Conservation (phyloP, 2,329 filamentous ascomycete genomes). For the Chaetomium sp. region DNA sequence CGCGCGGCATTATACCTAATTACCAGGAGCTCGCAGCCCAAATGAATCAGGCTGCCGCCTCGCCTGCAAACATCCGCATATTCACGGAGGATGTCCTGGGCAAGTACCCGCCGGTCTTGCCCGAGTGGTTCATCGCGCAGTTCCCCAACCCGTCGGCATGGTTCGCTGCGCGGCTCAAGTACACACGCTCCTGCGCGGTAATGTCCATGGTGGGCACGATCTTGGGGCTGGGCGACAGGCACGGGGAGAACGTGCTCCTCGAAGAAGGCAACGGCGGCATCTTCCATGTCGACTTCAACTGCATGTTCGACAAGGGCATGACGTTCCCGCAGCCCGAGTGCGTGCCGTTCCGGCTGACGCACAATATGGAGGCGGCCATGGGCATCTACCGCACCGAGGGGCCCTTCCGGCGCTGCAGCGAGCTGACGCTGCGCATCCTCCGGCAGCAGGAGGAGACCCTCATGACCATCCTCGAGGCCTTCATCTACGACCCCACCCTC, state of each 20-base stretch:
- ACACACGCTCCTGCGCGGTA: conserved; percentile 91
- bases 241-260: conserved; percentile 95
- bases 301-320: conserved; percentile 95
- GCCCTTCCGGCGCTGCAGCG: conserved; percentile 86
- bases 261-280: conserved; percentile 92
- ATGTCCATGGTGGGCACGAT: conserved; percentile 99
- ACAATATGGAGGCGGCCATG: conserved; percentile 99
- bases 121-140: conserved; percentile 93
- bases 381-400: conserved; percentile 92
- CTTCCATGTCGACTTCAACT: conserved; percentile 99
- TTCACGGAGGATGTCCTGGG: conserved; percentile 68
- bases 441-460: conserved; percentile 92
- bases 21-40: conserved; percentile 66
- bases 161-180: conserved; percentile 85
- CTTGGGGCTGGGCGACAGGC: conserved; percentile 87
- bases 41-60: conserved; percentile 64
- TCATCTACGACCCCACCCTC: conserved; percentile 93
- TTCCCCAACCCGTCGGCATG: conserved; percentile 92
- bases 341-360: conserved; percentile 93
- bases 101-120: conserved; percentile 79
- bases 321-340: conserved; percentile 94
- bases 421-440: conserved; percentile 81
- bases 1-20: conserved; percentile 70
- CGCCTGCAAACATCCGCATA: conserved; percentile 63
- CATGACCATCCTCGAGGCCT: conserved; percentile 96